Evolutionary conservation across 495 filamentous ascomycete genomes (phyloP).

Genomic region (Opeltia flavorubescens): DNA sequence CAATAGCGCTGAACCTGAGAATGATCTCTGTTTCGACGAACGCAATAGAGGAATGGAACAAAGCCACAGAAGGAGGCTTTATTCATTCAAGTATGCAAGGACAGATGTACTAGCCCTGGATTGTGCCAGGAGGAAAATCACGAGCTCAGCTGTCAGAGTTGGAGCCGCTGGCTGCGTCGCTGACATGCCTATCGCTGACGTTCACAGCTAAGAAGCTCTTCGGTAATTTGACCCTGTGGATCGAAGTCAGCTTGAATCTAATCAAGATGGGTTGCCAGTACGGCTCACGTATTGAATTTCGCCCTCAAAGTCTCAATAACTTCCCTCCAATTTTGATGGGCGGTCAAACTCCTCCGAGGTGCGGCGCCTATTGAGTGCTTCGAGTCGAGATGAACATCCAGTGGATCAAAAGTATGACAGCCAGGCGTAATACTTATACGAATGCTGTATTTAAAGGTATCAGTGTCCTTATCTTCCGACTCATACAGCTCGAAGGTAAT

Average conservation of each 20-base stretch:
- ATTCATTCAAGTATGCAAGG: neutral
- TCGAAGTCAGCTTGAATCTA: constrained; percentile 4
- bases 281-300: constrained; percentile 78
- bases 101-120: neutral
- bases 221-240: constrained; percentile 74
- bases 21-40: neutral
- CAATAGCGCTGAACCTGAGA: neutral
- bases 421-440: constrained; percentile 90
- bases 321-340: constrained; percentile 89
- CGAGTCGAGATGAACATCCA: constrained; percentile 90
- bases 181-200: constrained; percentile 51
- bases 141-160: neutral
- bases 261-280: constrained; percentile 1
- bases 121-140: neutral
- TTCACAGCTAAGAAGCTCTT: constrained; percentile 89
- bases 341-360: constrained; percentile 72
- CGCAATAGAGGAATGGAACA: neutral
- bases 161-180: too few relatives aligned
- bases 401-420: constrained; percentile 86
- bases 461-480: constrained; percentile 61
- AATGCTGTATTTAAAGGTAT: constrained; percentile 80
- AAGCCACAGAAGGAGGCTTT: neutral
- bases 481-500: constrained; percentile 98
- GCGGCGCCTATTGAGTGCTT: constrained; percentile 90
- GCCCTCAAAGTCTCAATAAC: constrained; percentile 87